phyloP scores from a whole-genome alignment of 1,284 basidiomycete species.

The Melanopsichium pennsylvanicum region DNA sequence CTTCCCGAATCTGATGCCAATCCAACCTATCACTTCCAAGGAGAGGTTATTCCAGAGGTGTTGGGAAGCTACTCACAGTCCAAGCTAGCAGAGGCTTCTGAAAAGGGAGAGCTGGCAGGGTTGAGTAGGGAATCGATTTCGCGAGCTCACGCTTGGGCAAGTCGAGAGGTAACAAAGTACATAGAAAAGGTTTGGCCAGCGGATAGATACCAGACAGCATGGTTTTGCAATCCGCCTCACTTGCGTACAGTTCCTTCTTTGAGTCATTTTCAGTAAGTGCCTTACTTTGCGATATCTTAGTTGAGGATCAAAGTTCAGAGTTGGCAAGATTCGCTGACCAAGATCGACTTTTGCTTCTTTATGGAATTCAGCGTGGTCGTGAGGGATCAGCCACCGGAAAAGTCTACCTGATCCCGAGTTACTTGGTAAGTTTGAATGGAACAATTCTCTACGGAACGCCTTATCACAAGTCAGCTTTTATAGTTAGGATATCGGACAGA shows the following conservation, averaged over 20 bases:
- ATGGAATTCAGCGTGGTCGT: too few relatives aligned
- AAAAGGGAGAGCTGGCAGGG: background rate
- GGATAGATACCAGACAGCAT: constrained; percentile 36
- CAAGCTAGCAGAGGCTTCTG: constrained; percentile 21
- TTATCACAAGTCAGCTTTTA: too few relatives aligned
- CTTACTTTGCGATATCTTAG: too few relatives aligned
- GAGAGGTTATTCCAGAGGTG: background rate
- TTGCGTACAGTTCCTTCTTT: constrained; percentile 45
- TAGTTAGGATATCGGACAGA: too few relatives aligned
- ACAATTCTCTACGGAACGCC: too few relatives aligned
- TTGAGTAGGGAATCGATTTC: constrained; percentile 1
- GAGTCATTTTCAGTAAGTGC: constrained; percentile 52
- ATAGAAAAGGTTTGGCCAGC: constrained; percentile 23
- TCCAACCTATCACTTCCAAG: background rate
- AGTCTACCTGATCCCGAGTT: too few relatives aligned
- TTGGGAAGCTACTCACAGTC: constrained; percentile 14
- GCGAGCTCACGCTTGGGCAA: constrained; percentile 44
- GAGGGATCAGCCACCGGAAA: too few relatives aligned
- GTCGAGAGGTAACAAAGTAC: constrained; percentile 24
- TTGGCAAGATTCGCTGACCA: too few relatives aligned
- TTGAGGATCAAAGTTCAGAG: too few relatives aligned
- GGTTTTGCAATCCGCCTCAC: constrained; percentile 52
- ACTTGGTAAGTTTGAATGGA: too few relatives aligned
- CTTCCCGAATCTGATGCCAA: constrained; percentile 5
- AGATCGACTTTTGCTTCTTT: too few relatives aligned